Base-by-base conservation (phyloP, 306 rosid species). In the Vicia sativa region DNA sequence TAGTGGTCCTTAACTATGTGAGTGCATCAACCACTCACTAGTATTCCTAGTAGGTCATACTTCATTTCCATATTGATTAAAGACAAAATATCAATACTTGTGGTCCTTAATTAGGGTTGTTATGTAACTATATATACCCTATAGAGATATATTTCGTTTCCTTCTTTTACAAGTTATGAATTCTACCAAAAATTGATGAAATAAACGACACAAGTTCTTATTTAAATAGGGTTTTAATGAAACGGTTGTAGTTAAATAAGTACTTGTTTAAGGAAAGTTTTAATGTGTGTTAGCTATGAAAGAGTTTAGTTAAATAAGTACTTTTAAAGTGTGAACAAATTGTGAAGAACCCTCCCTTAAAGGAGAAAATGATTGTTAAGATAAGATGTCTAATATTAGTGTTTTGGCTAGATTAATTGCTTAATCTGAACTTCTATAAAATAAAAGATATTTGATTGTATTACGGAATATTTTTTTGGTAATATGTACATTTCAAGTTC, bases 1-100 rank as follows among this genome's bases (percentile, higher is more conserved):
- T 3, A 14, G 64, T 58, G 64, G 64, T 58, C 64, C 64, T 58
- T 58, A 31, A 58, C 43, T 31, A 58, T 9, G 25, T 58, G 25
- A 34, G 44, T 58, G 64, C 44, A 31, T 58, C 4, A 35, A 14
- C 64, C 64, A 58, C 26, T 34, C 37, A 54, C n/a, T 25, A 9
- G 7, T 31, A 31, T 31, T 57, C 23, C 13, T 14, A 4, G 15
- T 29, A 28, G 39, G 6, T 7, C 1, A 57, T 7, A 25, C 25
- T 54, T 11, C 16, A 12, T 54, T 54, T 23, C 16, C 18, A 54
- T 54, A 12, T 54, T 54, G 16, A 25, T 54, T 54, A 5, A 6
- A 37, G 60, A 54, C 60, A 54, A 54, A 25, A 25, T 2, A 12
- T 25, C 11, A 54, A 54, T 23, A 23, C 1, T 25, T 12, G 61